Conservation (phyloP, 768 basidiomycete genomes). For the Rubroboletus satanas region DNA sequence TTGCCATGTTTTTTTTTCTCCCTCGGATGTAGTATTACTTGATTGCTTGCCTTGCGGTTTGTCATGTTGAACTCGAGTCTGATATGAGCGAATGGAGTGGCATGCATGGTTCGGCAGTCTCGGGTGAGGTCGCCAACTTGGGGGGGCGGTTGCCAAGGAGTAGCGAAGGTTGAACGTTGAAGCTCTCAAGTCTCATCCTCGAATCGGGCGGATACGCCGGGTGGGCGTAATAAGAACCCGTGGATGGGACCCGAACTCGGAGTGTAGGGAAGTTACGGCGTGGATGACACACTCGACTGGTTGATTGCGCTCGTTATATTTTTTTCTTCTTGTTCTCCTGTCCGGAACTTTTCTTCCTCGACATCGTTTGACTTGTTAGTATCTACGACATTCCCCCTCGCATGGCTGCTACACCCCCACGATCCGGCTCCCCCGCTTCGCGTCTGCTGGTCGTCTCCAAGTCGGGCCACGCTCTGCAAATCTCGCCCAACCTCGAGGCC, state of each 20-base stretch:
- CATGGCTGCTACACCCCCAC: slow-evolving; percentile 25
- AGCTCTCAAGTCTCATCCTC: neutral
- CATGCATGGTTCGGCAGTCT: neutral
- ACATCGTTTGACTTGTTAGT: neutral
- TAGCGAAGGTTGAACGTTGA: too few relatives aligned
- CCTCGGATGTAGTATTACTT: slow-evolving; percentile 4
- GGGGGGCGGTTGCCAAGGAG: neutral
- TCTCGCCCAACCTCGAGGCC: slow-evolving; percentile 59
- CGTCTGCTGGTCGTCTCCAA: neutral
- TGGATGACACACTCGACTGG: neutral
- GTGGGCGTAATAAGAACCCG: neutral
- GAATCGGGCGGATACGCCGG: neutral
- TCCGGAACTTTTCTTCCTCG: neutral
- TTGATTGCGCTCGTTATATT: neutral
- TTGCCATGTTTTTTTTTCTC: neutral
- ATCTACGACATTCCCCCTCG: neutral
- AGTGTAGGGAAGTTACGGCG: neutral
- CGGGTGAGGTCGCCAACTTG: neutral
- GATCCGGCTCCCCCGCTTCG: slow-evolving; percentile 15
- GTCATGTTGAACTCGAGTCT: neutral
- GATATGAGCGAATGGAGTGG: too few relatives aligned
- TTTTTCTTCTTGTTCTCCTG: neutral
- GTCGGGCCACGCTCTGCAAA: slow-evolving; percentile 36
- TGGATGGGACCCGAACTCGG: neutral
- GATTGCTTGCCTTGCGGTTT: neutral